phyloP scores from a whole-genome alignment of 2,329 filamentous ascomycete genomes.

The Tolypocladium pustulatum region DNA sequence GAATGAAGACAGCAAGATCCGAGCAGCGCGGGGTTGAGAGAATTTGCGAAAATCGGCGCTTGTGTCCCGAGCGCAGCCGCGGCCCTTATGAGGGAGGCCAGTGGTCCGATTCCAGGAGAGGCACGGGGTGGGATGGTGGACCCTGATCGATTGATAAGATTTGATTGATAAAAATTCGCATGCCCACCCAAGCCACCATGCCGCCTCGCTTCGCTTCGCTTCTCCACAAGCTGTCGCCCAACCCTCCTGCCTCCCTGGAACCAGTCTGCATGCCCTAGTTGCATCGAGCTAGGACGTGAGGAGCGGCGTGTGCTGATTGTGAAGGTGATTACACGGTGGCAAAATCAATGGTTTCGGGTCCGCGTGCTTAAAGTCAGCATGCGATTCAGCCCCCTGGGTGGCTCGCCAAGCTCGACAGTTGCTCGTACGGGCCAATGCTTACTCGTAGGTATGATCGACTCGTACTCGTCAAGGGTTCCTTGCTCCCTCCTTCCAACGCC shows the following conservation, averaged over 20 bases:
- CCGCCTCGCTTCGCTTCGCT: background rate
- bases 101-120: slow-evolving; percentile 24
- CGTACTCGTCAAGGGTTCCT: background rate
- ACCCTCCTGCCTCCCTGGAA: background rate
- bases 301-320: background rate
- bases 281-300: background rate
- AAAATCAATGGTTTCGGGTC: background rate
- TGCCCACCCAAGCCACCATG: no score
- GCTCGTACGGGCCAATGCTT: background rate
- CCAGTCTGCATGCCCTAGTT: background rate
- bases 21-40: background rate
- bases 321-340: background rate
- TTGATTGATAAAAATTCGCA: slow-evolving; percentile 30
- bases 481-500: background rate
- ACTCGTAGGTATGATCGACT: no score
- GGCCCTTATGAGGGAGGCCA: slow-evolving; percentile 2
- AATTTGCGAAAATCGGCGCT: background rate
- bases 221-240: background rate
- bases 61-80: slow-evolving; percentile 2
- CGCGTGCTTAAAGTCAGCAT: background rate
- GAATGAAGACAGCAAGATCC: background rate
- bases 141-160: slow-evolving; percentile 39
- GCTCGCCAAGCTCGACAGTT: background rate
- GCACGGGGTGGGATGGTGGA: slow-evolving; percentile 12
- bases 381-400: background rate